Conservation (phyloP, 306 rosid genomes). For the Malus domestica region ASM211411v1 NC_041795.1:32164001-32164500, state of each 20-base stretch:
- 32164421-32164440: neutral
- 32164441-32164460: neutral
- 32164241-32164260: slow-evolving; percentile 38
- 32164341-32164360: neutral
- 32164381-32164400: neutral
- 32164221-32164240: slow-evolving; percentile 12
- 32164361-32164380: neutral
- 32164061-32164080: neutral
- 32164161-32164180: neutral
- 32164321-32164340: neutral
- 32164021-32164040: neutral
- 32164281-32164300: slow-evolving; percentile 13
- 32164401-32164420: neutral
- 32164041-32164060: neutral
- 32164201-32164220: neutral
- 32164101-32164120: neutral
- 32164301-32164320: slow-evolving; percentile 6
- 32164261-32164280: slow-evolving; percentile 12
- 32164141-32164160: neutral
- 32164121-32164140: neutral
- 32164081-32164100: neutral
- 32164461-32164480: neutral
- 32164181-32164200: neutral
- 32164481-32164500: neutral
- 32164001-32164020: neutral